A percentile compares a stretch with the other conserved stretches of the same genome.
phyloP scores from a whole-genome alignment of 2,329 filamentous ascomycete genomes.

The Penicillium sp. region DNA sequence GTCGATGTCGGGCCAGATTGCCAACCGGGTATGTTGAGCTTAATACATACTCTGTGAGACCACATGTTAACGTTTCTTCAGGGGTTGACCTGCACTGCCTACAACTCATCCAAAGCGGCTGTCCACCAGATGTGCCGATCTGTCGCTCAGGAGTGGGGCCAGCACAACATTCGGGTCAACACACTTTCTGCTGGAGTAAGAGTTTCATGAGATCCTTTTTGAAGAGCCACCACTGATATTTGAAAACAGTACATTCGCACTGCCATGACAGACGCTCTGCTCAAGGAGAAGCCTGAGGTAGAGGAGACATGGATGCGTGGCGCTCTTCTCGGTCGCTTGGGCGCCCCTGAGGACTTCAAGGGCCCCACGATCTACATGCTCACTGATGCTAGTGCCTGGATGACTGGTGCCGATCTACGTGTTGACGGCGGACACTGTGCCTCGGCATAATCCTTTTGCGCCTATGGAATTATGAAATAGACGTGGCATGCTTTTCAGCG shows the following conservation, averaged over 20 bases:
- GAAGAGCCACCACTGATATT: neutral
- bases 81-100: constrained; percentile 64
- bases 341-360: constrained; percentile 46
- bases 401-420: constrained; percentile 42
- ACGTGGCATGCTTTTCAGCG: constrained; percentile 10
- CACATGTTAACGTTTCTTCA: constrained; percentile 25
- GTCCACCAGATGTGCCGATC: constrained; percentile 52
- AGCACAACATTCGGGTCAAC: constrained; percentile 74
- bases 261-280: constrained; percentile 50
- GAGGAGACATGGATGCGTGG: constrained; percentile 56
- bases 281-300: constrained; percentile 50
- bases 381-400: constrained; percentile 39
- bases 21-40: constrained; percentile 53
- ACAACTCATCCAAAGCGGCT: constrained; percentile 53
- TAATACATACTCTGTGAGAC: too few relatives aligned
- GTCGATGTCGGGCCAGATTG: constrained; percentile 69
- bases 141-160: constrained; percentile 51
- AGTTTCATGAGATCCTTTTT: neutral
- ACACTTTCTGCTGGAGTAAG: constrained; percentile 70
- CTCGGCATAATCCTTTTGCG: constrained; percentile 25
- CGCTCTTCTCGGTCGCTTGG: constrained; percentile 51
- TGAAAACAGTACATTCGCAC: constrained; percentile 47
- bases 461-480: constrained; percentile 8
- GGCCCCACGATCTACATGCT: constrained; percentile 39
- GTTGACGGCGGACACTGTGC: constrained; percentile 44